Evolutionary conservation across 176 grass and related monocot species (phyloP).

Genomic region (Pontederia paniculata): DNA sequence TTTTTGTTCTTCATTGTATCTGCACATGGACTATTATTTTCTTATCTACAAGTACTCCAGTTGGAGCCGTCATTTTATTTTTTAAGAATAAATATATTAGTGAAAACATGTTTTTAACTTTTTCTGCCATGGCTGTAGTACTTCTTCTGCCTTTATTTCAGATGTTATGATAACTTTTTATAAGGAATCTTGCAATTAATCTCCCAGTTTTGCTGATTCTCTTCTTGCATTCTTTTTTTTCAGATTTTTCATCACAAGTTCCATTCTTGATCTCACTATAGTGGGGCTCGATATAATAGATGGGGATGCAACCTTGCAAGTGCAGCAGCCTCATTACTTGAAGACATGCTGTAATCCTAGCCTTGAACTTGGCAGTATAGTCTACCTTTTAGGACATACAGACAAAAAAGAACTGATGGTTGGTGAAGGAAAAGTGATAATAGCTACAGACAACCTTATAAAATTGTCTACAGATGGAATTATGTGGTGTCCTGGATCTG

Average conservation of each 20-base stretch:
- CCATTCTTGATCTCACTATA: conserved; percentile 85
- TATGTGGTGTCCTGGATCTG: conserved; percentile 69
- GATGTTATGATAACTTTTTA: too few relatives aligned
- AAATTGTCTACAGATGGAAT: conserved; percentile 47
- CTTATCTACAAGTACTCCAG: too few relatives aligned
- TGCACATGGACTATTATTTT: too few relatives aligned
- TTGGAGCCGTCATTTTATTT: too few relatives aligned
- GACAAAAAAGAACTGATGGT: conserved; percentile 42
- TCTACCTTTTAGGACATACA: conserved; percentile 65
- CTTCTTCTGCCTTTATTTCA: too few relatives aligned
- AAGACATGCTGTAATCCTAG: conserved; percentile 71
- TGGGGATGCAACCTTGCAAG: conserved; percentile 31
- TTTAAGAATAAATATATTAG: too few relatives aligned
- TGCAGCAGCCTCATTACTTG: conserved; percentile 54
- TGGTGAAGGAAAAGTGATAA: conserved; percentile 72
- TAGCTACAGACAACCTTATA: conserved; percentile 85
- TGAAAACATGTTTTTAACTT: too few relatives aligned
- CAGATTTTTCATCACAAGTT: conserved; percentile 96
- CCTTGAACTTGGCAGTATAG: conserved; percentile 59
- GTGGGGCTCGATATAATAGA: conserved; percentile 72
- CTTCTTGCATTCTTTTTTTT: not conserved
- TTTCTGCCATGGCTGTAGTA: too few relatives aligned
- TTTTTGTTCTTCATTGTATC: too few relatives aligned
- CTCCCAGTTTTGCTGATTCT: too few relatives aligned
- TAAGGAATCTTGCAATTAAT: too few relatives aligned